A percentile compares a stretch with the other conserved stretches of the same genome.
Conservation (phyloP, 106 monocot genomes). For the Hemerocallis citrina region DNA sequence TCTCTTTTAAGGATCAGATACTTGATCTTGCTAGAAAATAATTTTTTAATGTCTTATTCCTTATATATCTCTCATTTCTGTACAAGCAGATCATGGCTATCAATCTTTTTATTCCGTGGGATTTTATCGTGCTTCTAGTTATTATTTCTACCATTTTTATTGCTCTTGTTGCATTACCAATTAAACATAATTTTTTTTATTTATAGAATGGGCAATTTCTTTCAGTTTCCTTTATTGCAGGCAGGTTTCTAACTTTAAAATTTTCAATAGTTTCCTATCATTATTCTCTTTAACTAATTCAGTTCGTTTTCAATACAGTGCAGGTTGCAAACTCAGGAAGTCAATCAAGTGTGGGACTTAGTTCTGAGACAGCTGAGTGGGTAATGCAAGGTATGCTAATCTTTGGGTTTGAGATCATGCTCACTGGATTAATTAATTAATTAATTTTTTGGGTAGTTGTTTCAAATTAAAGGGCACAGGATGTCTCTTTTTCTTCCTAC, state of each 20-base stretch:
- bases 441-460: background rate
- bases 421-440: no score
- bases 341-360: conserved; percentile 37
- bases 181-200: no score
- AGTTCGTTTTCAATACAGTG: conserved; percentile 22
- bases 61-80: no score
- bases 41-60: no score
- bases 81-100: no score
- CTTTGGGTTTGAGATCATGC: background rate
- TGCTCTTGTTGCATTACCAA: no score
- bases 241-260: background rate
- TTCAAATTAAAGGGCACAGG: background rate
- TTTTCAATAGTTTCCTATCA: background rate
- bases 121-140: no score
- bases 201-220: background rate
- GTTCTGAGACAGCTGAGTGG: conserved; percentile 67
- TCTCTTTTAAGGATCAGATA: no score
- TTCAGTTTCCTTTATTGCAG: background rate
- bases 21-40: no score
- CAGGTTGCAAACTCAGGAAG: conserved; percentile 30
- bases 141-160: no score
- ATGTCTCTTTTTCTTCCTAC: background rate
- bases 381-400: conserved; percentile 71
- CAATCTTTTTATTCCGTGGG: no score
- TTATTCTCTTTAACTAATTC: background rate